Conservation (phyloP, 257 asterid species). For the Nicotiana otophora region DNA sequence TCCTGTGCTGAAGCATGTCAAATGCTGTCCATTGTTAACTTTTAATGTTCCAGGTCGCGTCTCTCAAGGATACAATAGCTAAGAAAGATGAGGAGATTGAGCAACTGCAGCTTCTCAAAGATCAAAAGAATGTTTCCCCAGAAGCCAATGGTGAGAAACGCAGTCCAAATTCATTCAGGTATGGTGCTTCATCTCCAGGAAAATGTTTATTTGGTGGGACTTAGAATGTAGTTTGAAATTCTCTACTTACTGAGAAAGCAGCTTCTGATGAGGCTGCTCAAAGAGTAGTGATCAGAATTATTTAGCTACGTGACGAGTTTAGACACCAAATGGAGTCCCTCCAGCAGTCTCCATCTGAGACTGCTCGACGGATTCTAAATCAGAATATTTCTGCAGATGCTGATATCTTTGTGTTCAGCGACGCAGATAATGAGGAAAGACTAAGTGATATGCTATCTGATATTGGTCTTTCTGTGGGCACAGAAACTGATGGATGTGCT, state of each 20-base stretch:
- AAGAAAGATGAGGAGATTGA: conserved; percentile 86
- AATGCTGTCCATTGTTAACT: background rate
- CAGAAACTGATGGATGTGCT: conserved; percentile 42
- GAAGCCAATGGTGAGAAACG: conserved; percentile 27
- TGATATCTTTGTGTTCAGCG: conserved; percentile 15
- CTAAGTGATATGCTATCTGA: conserved; percentile 20
- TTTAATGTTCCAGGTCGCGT: conserved; percentile 47
- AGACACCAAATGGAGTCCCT: conserved; percentile 13
- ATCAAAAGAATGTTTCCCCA: conserved; percentile 25
- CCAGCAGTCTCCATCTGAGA: background rate
- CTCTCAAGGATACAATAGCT: conserved; percentile 78
- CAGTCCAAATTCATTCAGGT: conserved; percentile 42
- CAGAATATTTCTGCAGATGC: conserved; percentile 7
- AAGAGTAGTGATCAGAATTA: conserved; percentile 28
- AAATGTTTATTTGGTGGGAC: conserved; percentile 11
- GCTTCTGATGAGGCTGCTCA: conserved; percentile 23
- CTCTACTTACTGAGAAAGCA: conserved; percentile 16
- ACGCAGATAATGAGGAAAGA: conserved; percentile 23
- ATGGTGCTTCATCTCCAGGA: conserved; percentile 25
- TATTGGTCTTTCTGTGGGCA: conserved; percentile 29
- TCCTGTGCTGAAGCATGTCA: background rate
- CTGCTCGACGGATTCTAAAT: background rate
- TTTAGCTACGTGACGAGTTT: conserved; percentile 16
- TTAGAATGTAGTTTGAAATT: conserved; percentile 16
- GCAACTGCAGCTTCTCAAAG: conserved; percentile 49